phyloP scores from a whole-genome alignment of 2,329 filamentous ascomycete species.

The Didymella glomerata region DNA sequence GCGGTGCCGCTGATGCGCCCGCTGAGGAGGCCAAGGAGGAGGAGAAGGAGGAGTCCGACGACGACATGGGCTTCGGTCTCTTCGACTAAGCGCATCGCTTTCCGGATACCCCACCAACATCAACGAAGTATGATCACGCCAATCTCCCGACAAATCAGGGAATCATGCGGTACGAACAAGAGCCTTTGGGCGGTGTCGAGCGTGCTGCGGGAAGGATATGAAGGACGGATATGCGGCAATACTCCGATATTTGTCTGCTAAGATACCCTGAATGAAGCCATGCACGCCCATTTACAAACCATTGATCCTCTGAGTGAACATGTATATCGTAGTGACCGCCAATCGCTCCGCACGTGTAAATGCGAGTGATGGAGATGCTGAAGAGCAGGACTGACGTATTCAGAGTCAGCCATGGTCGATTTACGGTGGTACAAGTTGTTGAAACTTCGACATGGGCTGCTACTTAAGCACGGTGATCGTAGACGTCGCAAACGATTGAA shows the following conservation, averaged over 20 bases:
- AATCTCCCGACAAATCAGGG: constrained; percentile 42
- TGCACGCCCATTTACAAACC: constrained; percentile 37
- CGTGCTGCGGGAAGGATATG: constrained; percentile 42
- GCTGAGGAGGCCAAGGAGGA: constrained; percentile 71
- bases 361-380: neutral
- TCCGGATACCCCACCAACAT: constrained; percentile 23
- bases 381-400: too few species aligned
- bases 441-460: too few species aligned
- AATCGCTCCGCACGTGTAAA: neutral
- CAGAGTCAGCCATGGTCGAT: too few species aligned
- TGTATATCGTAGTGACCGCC: neutral
- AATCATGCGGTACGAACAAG: constrained; percentile 45
- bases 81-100: constrained; percentile 64
- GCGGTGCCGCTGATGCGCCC: constrained; percentile 58
- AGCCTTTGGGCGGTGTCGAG: constrained; percentile 49
- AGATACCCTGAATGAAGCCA: constrained; percentile 50
- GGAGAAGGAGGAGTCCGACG: constrained; percentile 80
- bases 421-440: too few species aligned
- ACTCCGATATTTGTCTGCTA: constrained; percentile 32
- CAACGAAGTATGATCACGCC: constrained; percentile 42
- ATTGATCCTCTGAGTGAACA: constrained; percentile 1
- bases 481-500: too few species aligned
- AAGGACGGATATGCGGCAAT: constrained; percentile 32
- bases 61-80: constrained; percentile 79
- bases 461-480: too few species aligned